These are phyloP conservation scores for Corrigiola litoralis DNA, from an alignment of 179 eudicot genomes.

Conservation along the genomic window DNA sequence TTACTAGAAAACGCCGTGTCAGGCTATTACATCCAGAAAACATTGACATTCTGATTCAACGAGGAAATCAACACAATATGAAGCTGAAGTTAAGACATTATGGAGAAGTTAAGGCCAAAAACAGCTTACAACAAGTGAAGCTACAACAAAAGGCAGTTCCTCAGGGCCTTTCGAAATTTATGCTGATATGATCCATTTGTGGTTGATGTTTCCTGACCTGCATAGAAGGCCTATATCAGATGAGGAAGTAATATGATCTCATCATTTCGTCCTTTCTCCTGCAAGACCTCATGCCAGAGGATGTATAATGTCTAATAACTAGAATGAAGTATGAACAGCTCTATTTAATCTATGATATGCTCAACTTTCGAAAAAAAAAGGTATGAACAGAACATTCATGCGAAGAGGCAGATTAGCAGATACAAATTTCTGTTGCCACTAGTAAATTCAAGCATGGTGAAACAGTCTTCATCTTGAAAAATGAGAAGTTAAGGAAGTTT, in stretches of 20 bases:
- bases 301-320: too few relatives aligned
- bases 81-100: background rate
- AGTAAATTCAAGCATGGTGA: background rate
- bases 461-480: background rate
- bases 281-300: background rate
- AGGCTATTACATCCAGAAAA: too few relatives aligned
- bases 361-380: too few relatives aligned
- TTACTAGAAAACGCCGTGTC: too few relatives aligned
- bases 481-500: background rate
- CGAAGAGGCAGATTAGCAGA: too few relatives aligned
- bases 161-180: slow-evolving; percentile 53
- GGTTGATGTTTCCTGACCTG: slow-evolving; percentile 93
- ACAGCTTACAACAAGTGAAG: background rate
- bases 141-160: background rate
- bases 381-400: background rate
- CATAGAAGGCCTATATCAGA: background rate
- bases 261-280: background rate
- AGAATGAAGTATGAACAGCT: too few relatives aligned
- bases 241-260: background rate
- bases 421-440: background rate
- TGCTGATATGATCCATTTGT: slow-evolving; percentile 52
- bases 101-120: background rate
- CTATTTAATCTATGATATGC: too few relatives aligned
- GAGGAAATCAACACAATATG: background rate
- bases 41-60: background rate